Base-by-base conservation (phyloP, 2,329 filamentous ascomycete species). In the Aspergillus tubingensis region DNA sequence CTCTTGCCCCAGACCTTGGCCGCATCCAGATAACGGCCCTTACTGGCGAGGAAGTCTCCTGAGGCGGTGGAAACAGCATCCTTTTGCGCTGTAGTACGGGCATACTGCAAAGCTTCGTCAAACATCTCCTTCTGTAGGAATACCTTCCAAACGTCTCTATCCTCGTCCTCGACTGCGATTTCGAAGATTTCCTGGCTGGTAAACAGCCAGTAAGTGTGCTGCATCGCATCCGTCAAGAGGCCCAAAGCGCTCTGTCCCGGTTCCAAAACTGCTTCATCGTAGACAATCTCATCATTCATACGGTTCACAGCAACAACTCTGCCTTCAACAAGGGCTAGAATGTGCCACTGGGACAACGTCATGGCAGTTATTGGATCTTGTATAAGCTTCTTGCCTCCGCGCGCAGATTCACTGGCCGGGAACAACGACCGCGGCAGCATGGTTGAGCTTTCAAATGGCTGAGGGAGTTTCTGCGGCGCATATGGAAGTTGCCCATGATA, bases 171-270 rank as follows among this genome's bases (percentile, higher is more conserved):
- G 11, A 94, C 89, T 11, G 95, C 91, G 60, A 99, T 89, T 77
- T 99, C 95, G 68, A 92, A 97, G 54, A 99, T 96, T 70, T 96
- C 92, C 59, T 91, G 85, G 0, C 86, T 85, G 0, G 94, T 98
- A 72, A 98, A 96, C 2, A 99, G 84, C 95, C 96, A 99, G 73
- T 94, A 97, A 0, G 95, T 99, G 71, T 94, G 96, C 81, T 97
- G 96, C 75, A 95, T 94, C 62, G 90, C 85, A 75, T 99, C 95
- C 8, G 94, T 88, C 54, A 92, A 89, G 17, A 99, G 84, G 0
- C 91, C 92, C n/a, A 99, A 80, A 4, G 89, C 87, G 68, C 84
- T 88, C 68, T 96, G 91, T 0, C 90, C 91, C 4, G 87, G 84
- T 58, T 94, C 90, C 13, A 98, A 81, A 4, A 99, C 89, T 21